Evolutionary conservation across 441 rosid species (phyloP).

Genomic region (Sinapis alba): DNA sequence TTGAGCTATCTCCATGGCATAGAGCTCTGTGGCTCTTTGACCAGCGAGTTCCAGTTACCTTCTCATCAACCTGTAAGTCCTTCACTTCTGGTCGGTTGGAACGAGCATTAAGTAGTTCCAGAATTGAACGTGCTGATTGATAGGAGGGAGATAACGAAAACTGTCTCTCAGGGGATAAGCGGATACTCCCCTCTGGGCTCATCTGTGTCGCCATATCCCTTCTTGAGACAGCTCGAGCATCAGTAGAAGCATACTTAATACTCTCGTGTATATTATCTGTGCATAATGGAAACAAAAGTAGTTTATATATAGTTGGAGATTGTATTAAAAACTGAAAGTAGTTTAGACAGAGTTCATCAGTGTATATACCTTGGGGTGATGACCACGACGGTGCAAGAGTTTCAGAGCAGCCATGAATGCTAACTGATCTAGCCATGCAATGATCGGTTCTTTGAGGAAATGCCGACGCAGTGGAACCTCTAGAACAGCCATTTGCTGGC

Average conservation of each 20-base stretch:
- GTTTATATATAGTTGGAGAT: too few species aligned
- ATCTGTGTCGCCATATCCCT: slow-evolving; percentile 95
- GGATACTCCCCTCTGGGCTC: slow-evolving; percentile 79
- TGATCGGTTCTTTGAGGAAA: slow-evolving; percentile 59
- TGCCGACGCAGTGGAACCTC: slow-evolving; percentile 45
- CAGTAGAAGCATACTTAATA: slow-evolving; percentile 58
- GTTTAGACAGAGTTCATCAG: neutral
- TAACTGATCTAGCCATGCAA: slow-evolving; percentile 89
- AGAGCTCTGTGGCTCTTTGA: slow-evolving; percentile 70
- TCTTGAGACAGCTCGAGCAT: slow-evolving; percentile 67
- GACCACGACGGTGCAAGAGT: slow-evolving; percentile 43
- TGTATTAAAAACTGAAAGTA: too few species aligned
- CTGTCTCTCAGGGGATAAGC: slow-evolving; percentile 63
- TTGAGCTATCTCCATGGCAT: slow-evolving; percentile 59
- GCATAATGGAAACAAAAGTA: slow-evolving; percentile 25
- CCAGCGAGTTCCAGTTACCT: slow-evolving; percentile 83
- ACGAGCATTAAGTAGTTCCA: slow-evolving; percentile 53
- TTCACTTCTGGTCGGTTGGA: slow-evolving; percentile 62
- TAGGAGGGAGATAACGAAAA: slow-evolving; percentile 56
- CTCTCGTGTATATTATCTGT: slow-evolving; percentile 56
- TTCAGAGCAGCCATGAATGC: slow-evolving; percentile 90
- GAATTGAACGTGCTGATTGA: slow-evolving; percentile 52
- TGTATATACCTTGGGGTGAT: slow-evolving; percentile 49
- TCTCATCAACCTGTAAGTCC: slow-evolving; percentile 92
- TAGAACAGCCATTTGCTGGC: slow-evolving; percentile 53